These are phyloP conservation scores for Exobasidium rhododendri DNA, from an alignment of 1,284 basidiomycete genomes.

Conservation along the genomic window DNA sequence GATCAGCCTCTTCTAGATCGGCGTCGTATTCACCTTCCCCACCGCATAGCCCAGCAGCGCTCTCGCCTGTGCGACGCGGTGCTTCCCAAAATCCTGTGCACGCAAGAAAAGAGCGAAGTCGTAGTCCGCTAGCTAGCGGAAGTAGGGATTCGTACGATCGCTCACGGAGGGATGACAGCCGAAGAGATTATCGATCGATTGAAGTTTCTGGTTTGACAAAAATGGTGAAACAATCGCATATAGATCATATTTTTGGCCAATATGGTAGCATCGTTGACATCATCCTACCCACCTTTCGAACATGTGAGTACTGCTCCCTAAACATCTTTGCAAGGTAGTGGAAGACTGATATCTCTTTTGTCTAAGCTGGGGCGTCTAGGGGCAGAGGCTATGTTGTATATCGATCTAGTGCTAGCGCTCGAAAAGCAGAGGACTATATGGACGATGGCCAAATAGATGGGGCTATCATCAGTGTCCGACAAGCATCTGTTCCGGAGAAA, in stretches of 20 bases:
- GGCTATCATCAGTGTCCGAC: conserved; percentile 1
- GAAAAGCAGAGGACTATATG: conserved; percentile 7
- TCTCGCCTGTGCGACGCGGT: not conserved
- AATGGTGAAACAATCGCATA: conserved; percentile 4
- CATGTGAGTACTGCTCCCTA: not conserved
- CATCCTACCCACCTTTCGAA: not conserved
- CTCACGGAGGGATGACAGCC: not conserved
- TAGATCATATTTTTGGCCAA: conserved; percentile 11
- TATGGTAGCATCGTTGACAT: conserved; percentile 4
- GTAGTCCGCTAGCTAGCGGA: not conserved
- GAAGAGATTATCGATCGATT: not conserved
- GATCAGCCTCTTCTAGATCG: not conserved
- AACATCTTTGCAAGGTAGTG: not conserved
- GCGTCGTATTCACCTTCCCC: conserved; percentile 1
- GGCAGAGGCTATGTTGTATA: conserved; percentile 2
- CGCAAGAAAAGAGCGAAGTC: not conserved
- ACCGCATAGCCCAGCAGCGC: not conserved
- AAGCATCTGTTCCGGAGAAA: not conserved
- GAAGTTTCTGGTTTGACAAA: conserved; percentile 6
- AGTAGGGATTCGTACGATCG: not conserved
- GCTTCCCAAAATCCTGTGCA: not conserved
- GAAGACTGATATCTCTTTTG: not conserved
- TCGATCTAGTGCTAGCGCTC: not conserved
- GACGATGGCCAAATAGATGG: conserved; percentile 12
- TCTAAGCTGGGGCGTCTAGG: not conserved